Evolutionary conservation across 208 protist species (phyloP).

Genomic region (Trichomonas gallinae): DNA sequence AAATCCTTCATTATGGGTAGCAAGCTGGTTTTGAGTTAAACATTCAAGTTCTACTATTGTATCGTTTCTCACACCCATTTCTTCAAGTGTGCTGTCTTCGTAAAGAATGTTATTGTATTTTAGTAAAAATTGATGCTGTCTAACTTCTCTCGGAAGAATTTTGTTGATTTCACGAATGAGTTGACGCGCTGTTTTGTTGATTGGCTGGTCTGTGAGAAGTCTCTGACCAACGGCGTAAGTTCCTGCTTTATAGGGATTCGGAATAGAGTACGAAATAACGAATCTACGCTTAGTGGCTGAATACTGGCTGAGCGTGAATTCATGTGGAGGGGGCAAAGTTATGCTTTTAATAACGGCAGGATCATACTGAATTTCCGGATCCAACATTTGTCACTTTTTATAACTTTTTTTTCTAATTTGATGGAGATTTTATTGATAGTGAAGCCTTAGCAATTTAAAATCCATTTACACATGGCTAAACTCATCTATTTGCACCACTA

Average conservation of each 20-base stretch:
- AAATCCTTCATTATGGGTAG: background rate
- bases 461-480: too few relatives aligned
- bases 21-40: background rate
- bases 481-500: too few relatives aligned
- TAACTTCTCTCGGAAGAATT: background rate
- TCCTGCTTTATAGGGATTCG: background rate
- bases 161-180: background rate
- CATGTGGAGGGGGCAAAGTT: background rate
- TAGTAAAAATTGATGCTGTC: background rate
- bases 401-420: too few relatives aligned
- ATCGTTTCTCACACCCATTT: background rate
- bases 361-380: too few relatives aligned
- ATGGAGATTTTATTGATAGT: too few relatives aligned
- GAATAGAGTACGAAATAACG: background rate
- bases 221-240: background rate
- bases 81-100: background rate
- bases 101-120: conserved; percentile 14
- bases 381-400: too few relatives aligned
- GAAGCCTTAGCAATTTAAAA: too few relatives aligned
- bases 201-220: background rate
- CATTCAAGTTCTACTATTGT: background rate
- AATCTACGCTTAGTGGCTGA: background rate
- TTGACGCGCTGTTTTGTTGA: background rate
- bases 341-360: background rate
- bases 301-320: background rate